Percentiles rank a stretch among this genome's conserved stretches.
Conservation (phyloP, 2,329 filamentous ascomycete genomes). For the Aspergillus neotritici region DNA sequence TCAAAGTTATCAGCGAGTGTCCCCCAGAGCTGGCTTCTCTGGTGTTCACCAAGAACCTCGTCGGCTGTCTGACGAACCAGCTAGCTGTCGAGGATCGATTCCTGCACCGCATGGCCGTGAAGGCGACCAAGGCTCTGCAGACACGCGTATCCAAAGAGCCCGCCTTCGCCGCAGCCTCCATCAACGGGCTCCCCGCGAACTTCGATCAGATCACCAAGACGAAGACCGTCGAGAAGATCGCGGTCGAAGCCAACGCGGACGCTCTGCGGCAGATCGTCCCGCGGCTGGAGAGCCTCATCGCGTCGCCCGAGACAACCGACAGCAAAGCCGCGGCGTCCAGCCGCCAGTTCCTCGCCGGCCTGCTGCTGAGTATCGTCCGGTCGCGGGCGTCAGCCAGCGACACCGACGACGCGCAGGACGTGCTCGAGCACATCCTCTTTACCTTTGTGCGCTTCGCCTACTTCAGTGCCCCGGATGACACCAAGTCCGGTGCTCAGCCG, state of each 20-base stretch:
- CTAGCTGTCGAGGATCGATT: conserved; percentile 71
- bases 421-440: conserved; percentile 42
- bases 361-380: conserved; percentile 48
- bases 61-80: conserved; percentile 77
- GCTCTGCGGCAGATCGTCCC: conserved; percentile 51
- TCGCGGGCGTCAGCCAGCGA: conserved; percentile 30
- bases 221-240: conserved; percentile 72
- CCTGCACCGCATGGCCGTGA: conserved; percentile 71
- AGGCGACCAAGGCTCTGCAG: conserved; percentile 67
- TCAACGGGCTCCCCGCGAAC: conserved; percentile 64
- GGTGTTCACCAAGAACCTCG: conserved; percentile 77
- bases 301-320: conserved; percentile 42
- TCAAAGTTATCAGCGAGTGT: conserved; percentile 60
- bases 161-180: conserved; percentile 53
- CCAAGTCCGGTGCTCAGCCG: conserved; percentile 37
- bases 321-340: conserved; percentile 41
- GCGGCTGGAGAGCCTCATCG: conserved; percentile 44
- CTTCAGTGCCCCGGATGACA: conserved; percentile 36
- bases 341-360: conserved; percentile 48
- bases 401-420: conserved; percentile 35
- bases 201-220: conserved; percentile 84
- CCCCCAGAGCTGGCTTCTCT: conserved; percentile 47
- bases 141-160: conserved; percentile 58
- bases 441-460: conserved; percentile 48
- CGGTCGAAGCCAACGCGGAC: conserved; percentile 54